Evolutionary conservation across 2,329 filamentous ascomycete genomes (phyloP), one percentile per base, ranked within the genome.

Genomic region (Samsoniella hepiali): DNA sequence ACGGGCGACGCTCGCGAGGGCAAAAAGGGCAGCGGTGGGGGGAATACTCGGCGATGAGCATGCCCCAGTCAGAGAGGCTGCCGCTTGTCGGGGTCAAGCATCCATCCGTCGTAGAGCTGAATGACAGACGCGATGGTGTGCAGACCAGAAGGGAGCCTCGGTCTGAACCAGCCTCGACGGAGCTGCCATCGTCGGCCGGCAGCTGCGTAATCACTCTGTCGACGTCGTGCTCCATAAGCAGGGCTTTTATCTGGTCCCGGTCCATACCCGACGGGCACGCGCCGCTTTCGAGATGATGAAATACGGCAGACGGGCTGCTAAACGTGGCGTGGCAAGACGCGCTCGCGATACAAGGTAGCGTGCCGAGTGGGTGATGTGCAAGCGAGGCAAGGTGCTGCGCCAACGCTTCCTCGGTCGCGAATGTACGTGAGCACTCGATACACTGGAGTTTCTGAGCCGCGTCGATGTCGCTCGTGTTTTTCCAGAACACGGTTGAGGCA

Each of bases 21-120:
- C 53, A 56, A n/a, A 56, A 32, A 8, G 53, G 34, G 53, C 53
- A 56, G 36, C 53, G 36, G n/a, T 56, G 53, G 8, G 50, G 5
- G 4, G 50, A 10, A 2, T 29, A n/a, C 11, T 10, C 4, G 22
- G 50, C 11, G 29, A 56, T n/a, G 7, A 53, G 49, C 31, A 9
- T 9, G 31, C 10, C 4, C 49, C 49, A 51, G 29, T 51, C 49
- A 3, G 49, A 51, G 29, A 51, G 31, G 49, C 27, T 31, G 49
- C 49, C 29, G 11, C 5, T 31, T 13, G 49, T 34, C 11, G 49
- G 49, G 7, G 49, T 51, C 49, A 32, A 17, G 49, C 29, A 51
- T 8, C 49, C 29, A 51, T 31, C 49, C 11, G 49, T 2, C 6
- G 13, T 34, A 7, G 49, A 34, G 29, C 27, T 31, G 2, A 51